Evolutionary conservation across 805 yeast genomes (phyloP).

Genomic region (Starmerella gropengiesseri): DNA sequence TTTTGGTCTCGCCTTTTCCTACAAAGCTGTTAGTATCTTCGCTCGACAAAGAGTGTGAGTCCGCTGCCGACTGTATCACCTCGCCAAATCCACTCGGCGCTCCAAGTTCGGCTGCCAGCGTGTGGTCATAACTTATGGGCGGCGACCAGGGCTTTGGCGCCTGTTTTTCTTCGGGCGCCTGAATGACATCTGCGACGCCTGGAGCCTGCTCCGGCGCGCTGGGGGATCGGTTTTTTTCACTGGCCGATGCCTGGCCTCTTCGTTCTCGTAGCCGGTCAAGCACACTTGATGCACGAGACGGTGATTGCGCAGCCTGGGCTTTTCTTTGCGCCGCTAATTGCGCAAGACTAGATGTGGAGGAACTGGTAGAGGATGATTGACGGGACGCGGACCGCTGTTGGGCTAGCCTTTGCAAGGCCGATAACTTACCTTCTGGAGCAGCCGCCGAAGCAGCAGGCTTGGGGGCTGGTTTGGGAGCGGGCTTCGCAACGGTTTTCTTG

Average conservation of each 20-base stretch:
- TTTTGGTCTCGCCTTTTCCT: conserved; percentile 39
- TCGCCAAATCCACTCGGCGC: conserved; percentile 15
- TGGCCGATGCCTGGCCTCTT: not conserved
- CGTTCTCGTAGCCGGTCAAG: conserved; percentile 6
- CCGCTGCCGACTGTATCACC: conserved; percentile 8
- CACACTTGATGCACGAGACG: not conserved
- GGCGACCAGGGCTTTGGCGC: conserved; percentile 7
- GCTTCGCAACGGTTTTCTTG: conserved; percentile 10
- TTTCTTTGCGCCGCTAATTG: conserved; percentile 11
- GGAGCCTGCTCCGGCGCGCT: not conserved
- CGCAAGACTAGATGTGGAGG: conserved; percentile 11
- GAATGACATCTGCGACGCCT: not conserved
- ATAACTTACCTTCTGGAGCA: conserved; percentile 23
- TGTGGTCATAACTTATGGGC: conserved; percentile 6
- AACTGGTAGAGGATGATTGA: too few relatives aligned
- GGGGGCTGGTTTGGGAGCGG: conserved; percentile 3
- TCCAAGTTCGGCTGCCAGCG: not conserved
- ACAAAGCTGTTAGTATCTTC: conserved; percentile 19
- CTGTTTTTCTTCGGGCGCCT: not conserved
- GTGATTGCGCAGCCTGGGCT: not conserved
- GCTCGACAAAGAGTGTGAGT: not conserved
- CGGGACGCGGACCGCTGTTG: conserved; percentile 11
- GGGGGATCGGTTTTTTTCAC: not conserved
- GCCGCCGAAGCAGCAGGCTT: conserved; percentile 1
- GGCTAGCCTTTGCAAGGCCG: conserved; percentile 19